A percentile compares a stretch with the other conserved stretches of the same genome.
phyloP scores from a whole-genome alignment of 164 flowering plant species.

The Aristolochia fimbriata region DNA sequence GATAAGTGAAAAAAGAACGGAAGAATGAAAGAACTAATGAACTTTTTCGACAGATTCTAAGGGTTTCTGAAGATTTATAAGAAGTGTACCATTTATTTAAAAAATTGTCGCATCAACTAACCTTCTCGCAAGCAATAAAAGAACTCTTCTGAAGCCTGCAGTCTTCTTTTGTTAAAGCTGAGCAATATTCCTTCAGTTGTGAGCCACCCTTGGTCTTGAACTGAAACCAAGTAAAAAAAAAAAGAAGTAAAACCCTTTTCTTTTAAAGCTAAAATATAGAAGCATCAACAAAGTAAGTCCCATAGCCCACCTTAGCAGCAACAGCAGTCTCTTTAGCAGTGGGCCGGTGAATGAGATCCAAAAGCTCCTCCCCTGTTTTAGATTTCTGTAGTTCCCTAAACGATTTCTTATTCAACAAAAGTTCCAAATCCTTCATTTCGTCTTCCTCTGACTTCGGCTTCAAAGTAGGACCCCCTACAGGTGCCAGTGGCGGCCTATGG shows the following conservation, averaged over 20 bases:
- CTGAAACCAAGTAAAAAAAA: conserved; percentile 28
- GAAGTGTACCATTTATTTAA: background rate
- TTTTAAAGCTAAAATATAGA: background rate
- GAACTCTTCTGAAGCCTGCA: conserved; percentile 77
- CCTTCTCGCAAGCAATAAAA: conserved; percentile 88
- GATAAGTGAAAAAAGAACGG: too few species aligned
- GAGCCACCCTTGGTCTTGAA: conserved; percentile 98
- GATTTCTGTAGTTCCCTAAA: conserved; percentile 82
- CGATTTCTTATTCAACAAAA: conserved; percentile 78
- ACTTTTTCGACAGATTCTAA: background rate
- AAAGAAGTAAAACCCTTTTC: background rate
- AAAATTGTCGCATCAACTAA: conserved; percentile 14
- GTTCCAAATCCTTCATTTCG: conserved; percentile 88
- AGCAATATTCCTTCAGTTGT: conserved; percentile 80
- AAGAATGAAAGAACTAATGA: background rate
- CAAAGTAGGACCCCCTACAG: conserved; percentile 20
- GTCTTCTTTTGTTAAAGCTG: conserved; percentile 90
- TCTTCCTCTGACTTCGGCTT: conserved; percentile 75
- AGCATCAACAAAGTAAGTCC: conserved; percentile 4
- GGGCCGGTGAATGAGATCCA: conserved; percentile 89
- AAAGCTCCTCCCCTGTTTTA: conserved; percentile 88
- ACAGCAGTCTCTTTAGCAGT: conserved; percentile 92
- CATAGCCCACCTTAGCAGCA: conserved; percentile 61
- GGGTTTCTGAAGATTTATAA: background rate
- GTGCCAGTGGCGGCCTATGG: conserved; percentile 40